Evolutionary conservation across 257 asterid species (phyloP).

Genomic region (Prunella vulgaris): DNA sequence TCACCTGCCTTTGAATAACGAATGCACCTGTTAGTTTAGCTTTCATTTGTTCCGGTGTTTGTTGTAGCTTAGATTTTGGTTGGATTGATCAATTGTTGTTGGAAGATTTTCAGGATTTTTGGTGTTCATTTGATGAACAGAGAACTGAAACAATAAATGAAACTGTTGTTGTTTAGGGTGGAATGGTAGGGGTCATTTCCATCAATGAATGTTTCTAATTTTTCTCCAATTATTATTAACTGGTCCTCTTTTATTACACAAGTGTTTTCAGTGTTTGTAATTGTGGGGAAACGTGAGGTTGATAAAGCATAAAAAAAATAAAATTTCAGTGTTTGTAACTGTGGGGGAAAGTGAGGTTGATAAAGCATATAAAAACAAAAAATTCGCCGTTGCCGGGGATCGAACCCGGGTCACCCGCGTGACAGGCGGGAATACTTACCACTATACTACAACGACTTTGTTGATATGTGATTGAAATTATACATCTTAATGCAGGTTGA

Average conservation of each 20-base stretch:
- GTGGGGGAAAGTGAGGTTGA: too few relatives aligned
- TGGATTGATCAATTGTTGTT: background rate
- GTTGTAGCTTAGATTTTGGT: background rate
- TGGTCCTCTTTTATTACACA: background rate
- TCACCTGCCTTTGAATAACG: background rate
- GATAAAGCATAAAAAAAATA: background rate
- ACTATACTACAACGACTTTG: constrained; percentile 86
- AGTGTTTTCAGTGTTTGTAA: background rate
- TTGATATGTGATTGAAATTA: too few relatives aligned
- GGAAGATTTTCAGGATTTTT: background rate
- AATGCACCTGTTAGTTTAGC: background rate
- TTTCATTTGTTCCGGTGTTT: background rate
- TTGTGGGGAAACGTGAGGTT: background rate
- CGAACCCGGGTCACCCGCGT: constrained; percentile 99
- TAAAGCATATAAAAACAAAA: too few relatives aligned
- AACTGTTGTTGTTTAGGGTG: background rate
- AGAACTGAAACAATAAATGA: constrained; percentile 1
- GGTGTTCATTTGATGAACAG: background rate
- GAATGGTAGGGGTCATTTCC: background rate
- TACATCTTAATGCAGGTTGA: too few relatives aligned
- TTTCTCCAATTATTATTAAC: too few relatives aligned
- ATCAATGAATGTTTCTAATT: too few relatives aligned
- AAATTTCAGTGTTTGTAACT: background rate
- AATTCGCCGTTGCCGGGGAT: constrained; percentile 90
- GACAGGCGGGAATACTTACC: constrained; percentile 97